Evolutionary conservation across 768 basidiomycete genomes (phyloP).

Genomic region (Pleurotus tuber-regium): DNA sequence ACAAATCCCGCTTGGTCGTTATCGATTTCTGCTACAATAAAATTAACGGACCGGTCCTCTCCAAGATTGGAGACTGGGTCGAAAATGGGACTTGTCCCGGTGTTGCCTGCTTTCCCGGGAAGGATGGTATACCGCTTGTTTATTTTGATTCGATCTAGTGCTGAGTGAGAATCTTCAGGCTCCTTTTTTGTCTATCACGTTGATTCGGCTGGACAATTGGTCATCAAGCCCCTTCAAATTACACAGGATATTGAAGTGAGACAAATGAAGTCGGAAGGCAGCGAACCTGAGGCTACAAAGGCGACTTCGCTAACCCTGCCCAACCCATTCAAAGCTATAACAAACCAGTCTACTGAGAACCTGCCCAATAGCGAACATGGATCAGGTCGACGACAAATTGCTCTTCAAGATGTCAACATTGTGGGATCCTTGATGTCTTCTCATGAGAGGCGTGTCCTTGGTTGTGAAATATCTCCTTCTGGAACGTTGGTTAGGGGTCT

Average conservation of each 20-base stretch:
- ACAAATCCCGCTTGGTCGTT: constrained; percentile 37
- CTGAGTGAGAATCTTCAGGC: constrained; percentile 28
- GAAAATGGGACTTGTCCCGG: constrained; percentile 46
- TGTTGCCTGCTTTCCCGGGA: constrained; percentile 42
- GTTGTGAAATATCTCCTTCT: constrained; percentile 20
- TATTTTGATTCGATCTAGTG: background rate
- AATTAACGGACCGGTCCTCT: constrained; percentile 31
- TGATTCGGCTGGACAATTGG: constrained; percentile 40
- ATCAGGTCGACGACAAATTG: constrained; percentile 11
- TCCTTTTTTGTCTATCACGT: constrained; percentile 39
- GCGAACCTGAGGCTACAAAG: background rate
- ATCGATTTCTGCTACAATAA: constrained; percentile 33
- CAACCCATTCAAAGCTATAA: constrained; percentile 61
- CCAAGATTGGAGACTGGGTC: constrained; percentile 53
- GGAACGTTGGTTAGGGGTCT: constrained; percentile 35
- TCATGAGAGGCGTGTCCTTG: constrained; percentile 20
- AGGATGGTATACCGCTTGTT: constrained; percentile 38
- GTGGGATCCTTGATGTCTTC: constrained; percentile 19
- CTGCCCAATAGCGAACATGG: constrained; percentile 19
- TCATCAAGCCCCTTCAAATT: constrained; percentile 18
- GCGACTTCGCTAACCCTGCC: constrained; percentile 43
- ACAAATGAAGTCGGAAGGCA: background rate
- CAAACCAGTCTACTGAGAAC: constrained; percentile 48
- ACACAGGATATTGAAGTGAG: background rate
- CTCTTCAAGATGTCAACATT: constrained; percentile 20